Percentiles rank a stretch among this genome's conserved stretches.
Evolutionary conservation across 805 yeast genomes (phyloP).

Genomic region (Candida bentonensis): DNA sequence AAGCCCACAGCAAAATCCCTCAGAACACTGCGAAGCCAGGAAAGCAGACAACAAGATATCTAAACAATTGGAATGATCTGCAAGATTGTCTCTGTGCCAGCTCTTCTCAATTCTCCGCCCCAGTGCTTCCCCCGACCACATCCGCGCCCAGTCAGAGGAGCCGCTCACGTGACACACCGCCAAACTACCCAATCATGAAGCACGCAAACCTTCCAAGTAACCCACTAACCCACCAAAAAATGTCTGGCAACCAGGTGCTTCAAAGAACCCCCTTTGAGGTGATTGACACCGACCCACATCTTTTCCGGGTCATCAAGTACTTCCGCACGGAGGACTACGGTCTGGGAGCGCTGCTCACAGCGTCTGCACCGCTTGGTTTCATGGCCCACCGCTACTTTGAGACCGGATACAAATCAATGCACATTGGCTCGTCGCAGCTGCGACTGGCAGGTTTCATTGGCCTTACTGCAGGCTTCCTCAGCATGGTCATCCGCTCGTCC

Average conservation of each 20-base stretch:
- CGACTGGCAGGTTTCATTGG: constrained; percentile 55
- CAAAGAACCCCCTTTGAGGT: constrained; percentile 24
- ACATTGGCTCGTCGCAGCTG: constrained; percentile 42
- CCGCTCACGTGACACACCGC: too few relatives aligned
- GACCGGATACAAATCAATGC: constrained; percentile 33
- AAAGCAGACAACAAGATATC: too few relatives aligned
- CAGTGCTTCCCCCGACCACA: too few relatives aligned
- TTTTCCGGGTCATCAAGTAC: constrained; percentile 55
- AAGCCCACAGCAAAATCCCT: too few relatives aligned
- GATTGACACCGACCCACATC: constrained; percentile 72
- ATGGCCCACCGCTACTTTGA: constrained; percentile 33
- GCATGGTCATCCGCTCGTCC: constrained; percentile 52
- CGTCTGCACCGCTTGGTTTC: constrained; percentile 34
- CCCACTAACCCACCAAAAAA: constrained; percentile 3
- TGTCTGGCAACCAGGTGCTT: constrained; percentile 12
- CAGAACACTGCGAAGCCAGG: too few relatives aligned
- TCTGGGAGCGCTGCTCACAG: constrained; percentile 33
- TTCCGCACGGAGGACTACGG: constrained; percentile 56
- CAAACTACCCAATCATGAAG: not conserved
- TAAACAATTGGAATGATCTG: too few relatives aligned
- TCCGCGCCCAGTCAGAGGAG: too few relatives aligned
- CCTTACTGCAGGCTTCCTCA: constrained; percentile 54
- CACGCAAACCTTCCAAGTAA: not conserved
- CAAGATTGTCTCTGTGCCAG: too few relatives aligned
- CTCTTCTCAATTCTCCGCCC: too few relatives aligned